Evolutionary conservation across 257 asterid species (phyloP).

Genomic region (Hygrophila difformis): DNA sequence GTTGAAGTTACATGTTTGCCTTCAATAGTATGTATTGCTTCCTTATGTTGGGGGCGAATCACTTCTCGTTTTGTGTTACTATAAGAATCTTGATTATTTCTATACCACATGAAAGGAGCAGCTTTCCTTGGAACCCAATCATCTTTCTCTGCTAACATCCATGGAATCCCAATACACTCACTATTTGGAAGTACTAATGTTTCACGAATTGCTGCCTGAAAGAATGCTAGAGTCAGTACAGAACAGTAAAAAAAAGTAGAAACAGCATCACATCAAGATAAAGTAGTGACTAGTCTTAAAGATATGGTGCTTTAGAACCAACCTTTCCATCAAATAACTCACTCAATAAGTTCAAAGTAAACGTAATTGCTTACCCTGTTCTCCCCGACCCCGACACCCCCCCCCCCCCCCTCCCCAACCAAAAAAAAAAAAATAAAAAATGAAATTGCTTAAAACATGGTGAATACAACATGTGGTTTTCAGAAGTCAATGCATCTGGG

Average conservation of each 20-base stretch:
- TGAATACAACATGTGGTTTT: too few relatives aligned
- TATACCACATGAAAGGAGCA: conserved; percentile 80
- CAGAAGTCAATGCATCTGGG: too few relatives aligned
- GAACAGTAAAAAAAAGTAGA: neutral
- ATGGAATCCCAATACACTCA: conserved; percentile 54
- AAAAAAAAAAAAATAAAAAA: too few relatives aligned
- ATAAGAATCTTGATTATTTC: conserved; percentile 37
- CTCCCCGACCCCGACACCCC: too few relatives aligned
- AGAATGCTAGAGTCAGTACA: conserved; percentile 15
- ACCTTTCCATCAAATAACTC: too few relatives aligned
- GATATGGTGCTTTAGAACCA: too few relatives aligned
- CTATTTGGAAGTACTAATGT: conserved; percentile 80
- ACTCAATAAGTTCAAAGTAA: too few relatives aligned
- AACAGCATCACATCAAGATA: too few relatives aligned
- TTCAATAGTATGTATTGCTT: conserved; percentile 22
- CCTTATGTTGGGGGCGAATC: conserved; percentile 30
- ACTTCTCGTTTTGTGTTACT: conserved; percentile 29
- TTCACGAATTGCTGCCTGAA: conserved; percentile 83
- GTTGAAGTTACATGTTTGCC: conserved; percentile 23
- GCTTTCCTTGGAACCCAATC: conserved; percentile 74
- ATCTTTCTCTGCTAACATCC: conserved; percentile 89
- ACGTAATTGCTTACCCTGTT: too few relatives aligned
- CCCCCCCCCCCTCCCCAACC: too few relatives aligned
- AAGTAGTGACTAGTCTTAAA: too few relatives aligned
- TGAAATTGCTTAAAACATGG: too few relatives aligned